A percentile compares a stretch with the other conserved stretches of the same genome.
Conservation (phyloP, 164 flowering plant genomes). For the Umbilicus rupestris region DNA sequence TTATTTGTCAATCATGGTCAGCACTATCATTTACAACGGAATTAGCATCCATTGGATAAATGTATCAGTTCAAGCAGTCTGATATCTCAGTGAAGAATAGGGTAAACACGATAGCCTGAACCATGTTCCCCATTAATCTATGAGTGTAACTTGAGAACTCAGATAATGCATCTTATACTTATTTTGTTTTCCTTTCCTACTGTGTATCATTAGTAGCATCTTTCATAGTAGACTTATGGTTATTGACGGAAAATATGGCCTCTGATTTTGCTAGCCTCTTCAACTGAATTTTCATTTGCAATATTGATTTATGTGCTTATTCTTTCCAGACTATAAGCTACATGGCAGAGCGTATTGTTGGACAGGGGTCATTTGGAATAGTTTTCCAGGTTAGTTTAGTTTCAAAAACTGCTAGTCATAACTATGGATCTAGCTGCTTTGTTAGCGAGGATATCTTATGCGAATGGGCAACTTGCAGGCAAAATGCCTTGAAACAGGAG, state of each 20-base stretch:
- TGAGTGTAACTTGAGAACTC: too few species aligned
- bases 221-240: background rate
- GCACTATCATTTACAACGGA: too few species aligned
- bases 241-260: background rate
- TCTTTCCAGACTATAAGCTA: constrained; percentile 10
- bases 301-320: background rate
- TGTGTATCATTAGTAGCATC: background rate
- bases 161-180: background rate
- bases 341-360: constrained; percentile 11
- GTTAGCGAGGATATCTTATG: background rate
- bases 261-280: background rate
- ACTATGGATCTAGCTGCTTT: background rate
- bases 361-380: constrained; percentile 12
- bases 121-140: background rate
- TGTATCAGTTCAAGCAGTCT: background rate
- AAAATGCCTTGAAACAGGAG: constrained; percentile 66
- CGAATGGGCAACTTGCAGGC: constrained; percentile 29
- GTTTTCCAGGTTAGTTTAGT: constrained; percentile 8
- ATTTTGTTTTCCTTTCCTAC: background rate
- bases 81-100: background rate
- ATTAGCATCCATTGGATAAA: too few species aligned
- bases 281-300: background rate
- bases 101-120: background rate
- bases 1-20: too few species aligned
- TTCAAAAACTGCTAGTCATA: background rate